phyloP scores from a whole-genome alignment of 2,329 filamentous ascomycete genomes.

The Ploettnerulaceae sp. region DNA sequence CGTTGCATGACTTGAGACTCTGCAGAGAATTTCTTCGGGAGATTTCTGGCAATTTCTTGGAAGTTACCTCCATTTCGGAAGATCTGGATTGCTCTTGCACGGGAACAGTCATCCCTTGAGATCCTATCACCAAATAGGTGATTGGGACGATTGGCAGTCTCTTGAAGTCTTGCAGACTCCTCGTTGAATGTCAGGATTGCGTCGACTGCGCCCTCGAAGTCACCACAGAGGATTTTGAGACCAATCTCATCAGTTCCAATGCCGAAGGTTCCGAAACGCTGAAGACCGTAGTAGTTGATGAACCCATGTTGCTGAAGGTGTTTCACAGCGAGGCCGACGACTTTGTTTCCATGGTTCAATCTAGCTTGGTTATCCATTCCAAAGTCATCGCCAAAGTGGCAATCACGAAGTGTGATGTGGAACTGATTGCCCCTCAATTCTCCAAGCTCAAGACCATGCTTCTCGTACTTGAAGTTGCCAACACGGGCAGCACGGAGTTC shows the following conservation, averaged over 20 bases:
- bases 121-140: slow-evolving; percentile 44
- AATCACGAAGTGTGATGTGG: slow-evolving; percentile 84
- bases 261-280: slow-evolving; percentile 86
- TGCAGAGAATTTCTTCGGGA: slow-evolving; percentile 73
- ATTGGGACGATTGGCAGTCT: slow-evolving; percentile 43
- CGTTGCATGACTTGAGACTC: slow-evolving; percentile 77
- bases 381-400: slow-evolving; percentile 50
- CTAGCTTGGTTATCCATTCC: slow-evolving; percentile 45
- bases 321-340: slow-evolving; percentile 55
- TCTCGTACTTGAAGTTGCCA: slow-evolving; percentile 77
- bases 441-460: slow-evolving; percentile 70
- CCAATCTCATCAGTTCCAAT: slow-evolving; percentile 84
- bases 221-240: slow-evolving; percentile 72
- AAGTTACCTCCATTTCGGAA: slow-evolving; percentile 61
- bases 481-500: slow-evolving; percentile 54
- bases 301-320: slow-evolving; percentile 73
- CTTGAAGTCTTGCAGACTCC: slow-evolving; percentile 42
- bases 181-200: slow-evolving; percentile 70
- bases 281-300: slow-evolving; percentile 97
- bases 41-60: slow-evolving; percentile 60
- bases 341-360: slow-evolving; percentile 40
- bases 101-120: slow-evolving; percentile 69
- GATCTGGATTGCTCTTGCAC: slow-evolving; percentile 71
- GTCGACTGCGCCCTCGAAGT: slow-evolving; percentile 76
- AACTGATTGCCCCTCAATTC: slow-evolving; percentile 90